Evolutionary conservation across 2,329 filamentous ascomycete genomes (phyloP), one percentile per base, ranked within the genome.

Genomic region (Pezicula carpinea): DNA sequence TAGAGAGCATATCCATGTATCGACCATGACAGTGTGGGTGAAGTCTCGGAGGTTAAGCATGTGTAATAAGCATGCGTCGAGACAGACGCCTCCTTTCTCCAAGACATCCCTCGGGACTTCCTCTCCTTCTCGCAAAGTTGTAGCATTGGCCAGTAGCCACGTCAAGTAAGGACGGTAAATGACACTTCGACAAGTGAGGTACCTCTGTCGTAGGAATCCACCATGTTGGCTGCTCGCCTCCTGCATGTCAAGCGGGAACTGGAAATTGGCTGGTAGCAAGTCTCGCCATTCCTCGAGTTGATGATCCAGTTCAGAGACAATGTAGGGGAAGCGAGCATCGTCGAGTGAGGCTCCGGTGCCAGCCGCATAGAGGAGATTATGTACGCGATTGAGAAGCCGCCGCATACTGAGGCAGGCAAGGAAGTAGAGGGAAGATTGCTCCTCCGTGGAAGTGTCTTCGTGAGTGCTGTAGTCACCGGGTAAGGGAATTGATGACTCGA

Each of bases 1-100:
- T 0, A 78, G 53, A 0, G 73, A 74, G 39, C 75, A 78, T 18
- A 77, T 77, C 75, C 75, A 78, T 0, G 73, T 75, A 52, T 78
- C 75, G 1, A 77, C 67, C 29, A 78, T 57, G 0, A 77, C 67
- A 0, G 75, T 78, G 40, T 78, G 75, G 0, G 69, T 63, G 46
- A 74, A 76, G 0, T 69, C 69, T 18, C 70, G 55, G 3, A 77
- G 51, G 33, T 76, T 75, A 34, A 74, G 57, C 0, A 75, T 73
- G 43, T 77, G 74, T 33, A 76, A 50, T 13, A 73, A 53, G 26
- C 73, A 76, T 0, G 73, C 71, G 44, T 75, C 70, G 0, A 76
- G 58, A 33, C 73, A 75, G 0, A 68, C 59, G 34, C 69, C 67
- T 49, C 72, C 75, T 23, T 68, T 69, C 2, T 61, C 64, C 21